Conservation (phyloP, 2,329 filamentous ascomycete genomes). For the Fusarium sp. region DNA sequence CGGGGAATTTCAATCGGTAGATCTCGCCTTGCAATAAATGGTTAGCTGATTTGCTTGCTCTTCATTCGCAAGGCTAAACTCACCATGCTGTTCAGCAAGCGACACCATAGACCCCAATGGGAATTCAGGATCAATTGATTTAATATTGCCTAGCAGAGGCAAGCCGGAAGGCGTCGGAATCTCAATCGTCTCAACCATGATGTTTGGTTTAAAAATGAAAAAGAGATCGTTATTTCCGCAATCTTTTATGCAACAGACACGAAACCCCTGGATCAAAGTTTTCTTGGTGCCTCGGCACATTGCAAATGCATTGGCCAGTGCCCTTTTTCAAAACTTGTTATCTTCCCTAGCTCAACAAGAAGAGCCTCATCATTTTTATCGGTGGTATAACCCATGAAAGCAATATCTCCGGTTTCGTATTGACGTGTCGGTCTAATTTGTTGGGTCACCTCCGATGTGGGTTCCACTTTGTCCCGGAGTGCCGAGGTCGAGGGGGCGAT, state of each 20-base stretch:
- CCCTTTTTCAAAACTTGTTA: not conserved
- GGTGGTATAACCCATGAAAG: not conserved
- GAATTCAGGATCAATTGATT: constrained; percentile 68
- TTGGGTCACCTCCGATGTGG: not conserved
- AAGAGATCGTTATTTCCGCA: not conserved
- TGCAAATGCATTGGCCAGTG: not conserved
- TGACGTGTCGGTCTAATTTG: constrained; percentile 2
- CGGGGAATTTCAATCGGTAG: constrained; percentile 28
- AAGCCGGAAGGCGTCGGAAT: constrained; percentile 72
- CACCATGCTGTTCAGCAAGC: constrained; percentile 73
- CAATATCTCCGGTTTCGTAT: constrained; percentile 2
- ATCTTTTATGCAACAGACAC: not conserved
- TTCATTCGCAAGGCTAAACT: constrained; percentile 13
- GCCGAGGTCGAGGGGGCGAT: not conserved
- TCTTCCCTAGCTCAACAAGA: not conserved
- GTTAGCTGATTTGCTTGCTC: not conserved
- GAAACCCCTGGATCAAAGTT: not conserved
- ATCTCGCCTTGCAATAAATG: constrained; percentile 17
- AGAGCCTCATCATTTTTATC: constrained; percentile 5
- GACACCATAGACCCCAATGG: constrained; percentile 65
- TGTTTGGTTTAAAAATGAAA: not conserved
- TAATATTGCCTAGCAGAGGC: constrained; percentile 73
- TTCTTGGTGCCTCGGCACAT: not conserved
- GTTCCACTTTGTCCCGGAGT: not conserved
- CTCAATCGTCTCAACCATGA: constrained; percentile 47